phyloP scores from a whole-genome alignment of 192 early-diverging fungal species.

The Coemansia asiatica region DNA sequence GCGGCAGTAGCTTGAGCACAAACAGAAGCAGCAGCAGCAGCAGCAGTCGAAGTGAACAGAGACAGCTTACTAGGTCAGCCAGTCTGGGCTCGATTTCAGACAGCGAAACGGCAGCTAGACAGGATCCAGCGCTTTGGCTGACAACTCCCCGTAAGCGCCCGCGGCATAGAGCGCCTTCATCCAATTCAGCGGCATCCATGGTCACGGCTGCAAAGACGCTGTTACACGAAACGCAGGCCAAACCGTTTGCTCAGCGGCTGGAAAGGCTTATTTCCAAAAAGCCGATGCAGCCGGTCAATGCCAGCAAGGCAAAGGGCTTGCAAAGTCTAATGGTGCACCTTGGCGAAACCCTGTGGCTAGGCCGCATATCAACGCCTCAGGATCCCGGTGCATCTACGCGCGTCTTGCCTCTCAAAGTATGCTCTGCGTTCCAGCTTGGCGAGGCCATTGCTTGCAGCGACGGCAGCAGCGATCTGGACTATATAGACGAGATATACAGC shows the following conservation, averaged over 20 bases:
- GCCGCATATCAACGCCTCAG: constrained; percentile 7
- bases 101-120: constrained; percentile 21
- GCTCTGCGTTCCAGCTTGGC: constrained; percentile 38
- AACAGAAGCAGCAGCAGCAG: not conserved
- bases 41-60: not conserved
- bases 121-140: constrained; percentile 49
- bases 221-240: constrained; percentile 6
- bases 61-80: constrained; percentile 12
- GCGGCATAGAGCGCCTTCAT: constrained; percentile 9
- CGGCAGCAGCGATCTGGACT: constrained; percentile 35
- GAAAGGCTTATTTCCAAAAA: constrained; percentile 33
- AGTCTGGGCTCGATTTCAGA: constrained; percentile 39
- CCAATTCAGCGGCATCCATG: not conserved
- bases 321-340: constrained; percentile 35
- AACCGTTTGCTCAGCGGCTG: constrained; percentile 38
- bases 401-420: constrained; percentile 27
- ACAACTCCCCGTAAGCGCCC: constrained; percentile 49
- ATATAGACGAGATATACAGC: constrained; percentile 43
- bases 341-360: constrained; percentile 50
- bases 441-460: constrained; percentile 31
- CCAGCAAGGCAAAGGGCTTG: constrained; percentile 33
- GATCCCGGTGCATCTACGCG: constrained; percentile 2
- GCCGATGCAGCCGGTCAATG: constrained; percentile 11
- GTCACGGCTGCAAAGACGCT: not conserved
- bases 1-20: too few species aligned